These are phyloP conservation scores for Dillenia suffruticosa DNA, from an alignment of 164 flowering plant species.

Conservation along the genomic window DNA sequence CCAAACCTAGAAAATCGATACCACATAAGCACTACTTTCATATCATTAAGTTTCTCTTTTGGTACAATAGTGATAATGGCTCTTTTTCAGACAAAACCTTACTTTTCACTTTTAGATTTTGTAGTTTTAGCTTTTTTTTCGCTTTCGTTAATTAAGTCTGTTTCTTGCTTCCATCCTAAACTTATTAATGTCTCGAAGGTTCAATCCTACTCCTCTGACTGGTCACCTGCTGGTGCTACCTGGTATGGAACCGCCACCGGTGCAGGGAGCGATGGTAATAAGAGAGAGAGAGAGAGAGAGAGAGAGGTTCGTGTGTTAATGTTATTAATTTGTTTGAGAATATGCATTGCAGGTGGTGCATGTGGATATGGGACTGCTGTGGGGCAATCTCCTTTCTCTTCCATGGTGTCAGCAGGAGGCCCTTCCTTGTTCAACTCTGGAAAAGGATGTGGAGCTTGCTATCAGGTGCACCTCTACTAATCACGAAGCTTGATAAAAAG, in stretches of 20 bases:
- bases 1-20: too few relatives aligned
- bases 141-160: neutral
- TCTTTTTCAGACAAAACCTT: too few relatives aligned
- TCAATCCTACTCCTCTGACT: slow-evolving; percentile 10
- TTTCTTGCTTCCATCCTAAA: slow-evolving; percentile 25
- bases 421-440: slow-evolving; percentile 47
- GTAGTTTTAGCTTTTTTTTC: slow-evolving; percentile 5
- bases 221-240: slow-evolving; percentile 40
- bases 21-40: too few relatives aligned
- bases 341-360: slow-evolving; percentile 52
- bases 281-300: too few relatives aligned
- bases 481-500: too few relatives aligned
- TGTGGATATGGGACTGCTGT: slow-evolving; percentile 65
- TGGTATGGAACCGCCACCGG: slow-evolving; percentile 44
- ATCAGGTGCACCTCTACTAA: slow-evolving; percentile 31
- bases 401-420: slow-evolving; percentile 48
- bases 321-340: too few relatives aligned
- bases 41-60: too few relatives aligned
- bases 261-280: slow-evolving; percentile 41
- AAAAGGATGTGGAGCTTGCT: slow-evolving; percentile 72
- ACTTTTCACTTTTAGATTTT: neutral
- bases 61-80: too few relatives aligned
- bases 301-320: too few relatives aligned
- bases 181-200: slow-evolving; percentile 20
- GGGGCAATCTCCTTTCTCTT: slow-evolving; percentile 35